Evolutionary conservation across 176 grass and related monocot genomes (phyloP), one percentile per base, ranked within the genome.

Genomic region (Avena sativa): DNA sequence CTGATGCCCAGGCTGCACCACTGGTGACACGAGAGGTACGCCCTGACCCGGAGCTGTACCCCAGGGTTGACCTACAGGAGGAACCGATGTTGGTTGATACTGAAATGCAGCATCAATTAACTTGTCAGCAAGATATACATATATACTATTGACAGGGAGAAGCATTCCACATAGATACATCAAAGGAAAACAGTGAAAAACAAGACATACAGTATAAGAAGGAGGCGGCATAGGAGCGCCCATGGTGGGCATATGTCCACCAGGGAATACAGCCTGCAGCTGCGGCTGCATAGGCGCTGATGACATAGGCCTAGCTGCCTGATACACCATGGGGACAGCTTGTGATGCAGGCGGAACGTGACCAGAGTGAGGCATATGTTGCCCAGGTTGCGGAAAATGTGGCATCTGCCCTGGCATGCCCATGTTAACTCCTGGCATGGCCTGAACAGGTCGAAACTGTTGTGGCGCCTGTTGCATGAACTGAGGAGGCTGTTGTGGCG

Each of bases 21-120:
- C 20, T 38, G 87, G 80, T 57, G 85, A 79, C 81, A 90, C 79
- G 51, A 88, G 81, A 83, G 92, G 85, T 53, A 82, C 76, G 76
- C 28, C 91, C 69, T 92, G 91, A 53, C 68, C 81, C 2, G 78
- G 89, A 87, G 84, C 81, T 57, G 87, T 57, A 26, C 83, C 74
- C 97, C 97, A 94, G n/a, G 89, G 83, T 87, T 93, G 96, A 75
- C 56, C 87, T 75, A 87, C 77, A 77, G 88, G 59, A 71, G 90
- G 84, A 81, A 88, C 77, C 6, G 85, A 84, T 83, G 87, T 82
- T 74, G 83, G 91, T 82, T 99, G 96, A 91, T 84, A 94, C 86
- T 98, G 87, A 23, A 86, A 83, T 55, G 55, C 14, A 74, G 52
- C 28, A 82, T 87, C 70, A 80, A 46, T 78, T 65, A 84, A 89